Percentiles rank a stretch among this genome's conserved stretches.
Evolutionary conservation across 2,329 filamentous ascomycete species (phyloP).

Genomic region (Neonectria coccinea): DNA sequence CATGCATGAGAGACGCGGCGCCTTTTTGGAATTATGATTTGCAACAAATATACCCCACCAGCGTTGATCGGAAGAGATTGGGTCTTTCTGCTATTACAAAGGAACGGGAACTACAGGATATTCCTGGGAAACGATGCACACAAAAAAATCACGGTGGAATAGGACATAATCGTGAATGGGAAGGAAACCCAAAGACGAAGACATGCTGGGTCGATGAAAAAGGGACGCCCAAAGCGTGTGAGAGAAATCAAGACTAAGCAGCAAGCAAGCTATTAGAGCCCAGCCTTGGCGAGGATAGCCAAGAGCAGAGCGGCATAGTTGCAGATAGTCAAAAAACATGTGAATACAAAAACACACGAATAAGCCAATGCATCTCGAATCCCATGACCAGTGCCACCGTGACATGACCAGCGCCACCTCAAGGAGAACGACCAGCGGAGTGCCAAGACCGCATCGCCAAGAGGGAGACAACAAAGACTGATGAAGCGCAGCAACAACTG

Average conservation of each 20-base stretch:
- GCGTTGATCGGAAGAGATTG: slow-evolving; percentile 42
- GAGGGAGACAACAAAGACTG: background rate
- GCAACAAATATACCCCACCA: slow-evolving; percentile 46
- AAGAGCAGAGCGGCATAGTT: background rate
- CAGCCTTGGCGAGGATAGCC: background rate
- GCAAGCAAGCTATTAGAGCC: slow-evolving; percentile 9
- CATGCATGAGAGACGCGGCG: slow-evolving; percentile 45
- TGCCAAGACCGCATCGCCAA: background rate
- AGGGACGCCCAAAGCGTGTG: slow-evolving; percentile 4
- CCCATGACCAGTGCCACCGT: slow-evolving; percentile 29
- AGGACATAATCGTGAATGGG: slow-evolving; percentile 24
- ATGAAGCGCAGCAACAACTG: background rate
- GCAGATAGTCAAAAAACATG: slow-evolving; percentile 13
- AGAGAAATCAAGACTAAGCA: slow-evolving; percentile 8
- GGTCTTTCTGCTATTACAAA: slow-evolving; percentile 41
- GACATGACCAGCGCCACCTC: slow-evolving; percentile 1
- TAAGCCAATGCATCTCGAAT: slow-evolving; percentile 7
- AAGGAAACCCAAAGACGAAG: slow-evolving; percentile 31
- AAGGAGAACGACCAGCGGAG: background rate
- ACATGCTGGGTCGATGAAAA: slow-evolving; percentile 13
- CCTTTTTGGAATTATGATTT: slow-evolving; percentile 35
- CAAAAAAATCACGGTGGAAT: slow-evolving; percentile 29
- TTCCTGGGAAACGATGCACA: slow-evolving; percentile 33
- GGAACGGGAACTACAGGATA: slow-evolving; percentile 45
- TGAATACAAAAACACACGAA: slow-evolving; percentile 27